These are phyloP conservation scores for Sonneratia alba DNA, from an alignment of 345 rosid species.

Conservation along the genomic window DNA sequence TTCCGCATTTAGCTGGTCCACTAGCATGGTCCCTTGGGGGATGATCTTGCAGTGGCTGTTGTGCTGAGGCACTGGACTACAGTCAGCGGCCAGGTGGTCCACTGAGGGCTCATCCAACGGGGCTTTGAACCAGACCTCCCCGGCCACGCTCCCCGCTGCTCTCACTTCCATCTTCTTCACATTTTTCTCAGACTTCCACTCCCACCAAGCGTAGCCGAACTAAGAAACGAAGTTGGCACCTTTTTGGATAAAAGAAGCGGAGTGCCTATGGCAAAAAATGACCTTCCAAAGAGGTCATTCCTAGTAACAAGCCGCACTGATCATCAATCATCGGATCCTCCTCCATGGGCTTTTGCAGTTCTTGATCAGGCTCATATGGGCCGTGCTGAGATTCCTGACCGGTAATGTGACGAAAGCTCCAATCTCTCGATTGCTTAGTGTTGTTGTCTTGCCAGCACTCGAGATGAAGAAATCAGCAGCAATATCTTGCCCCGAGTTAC, in stretches of 20 bases:
- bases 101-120: slow-evolving; percentile 29
- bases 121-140: slow-evolving; percentile 13
- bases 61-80: slow-evolving; percentile 44
- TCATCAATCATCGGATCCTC: background rate
- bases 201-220: slow-evolving; percentile 55
- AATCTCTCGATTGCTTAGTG: no score
- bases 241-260: slow-evolving; percentile 22
- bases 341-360: background rate
- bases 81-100: slow-evolving; percentile 32
- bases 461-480: no score
- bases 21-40: background rate
- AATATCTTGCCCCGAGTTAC: no score
- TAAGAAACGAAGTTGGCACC: slow-evolving; percentile 33
- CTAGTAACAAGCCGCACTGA: slow-evolving; percentile 2
- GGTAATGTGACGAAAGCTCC: background rate
- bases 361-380: slow-evolving; percentile 5
- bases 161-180: slow-evolving; percentile 21
- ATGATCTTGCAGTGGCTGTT: slow-evolving; percentile 15
- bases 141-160: slow-evolving; percentile 14
- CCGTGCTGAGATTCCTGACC: slow-evolving; percentile 19
- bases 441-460: no score
- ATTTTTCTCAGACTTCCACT: slow-evolving; percentile 7
- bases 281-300: slow-evolving; percentile 7
- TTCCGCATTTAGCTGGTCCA: background rate
- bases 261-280: slow-evolving; percentile 15